Percentiles rank a stretch among this genome's conserved stretches.
Conservation (phyloP, 768 basidiomycete genomes). For the Pleurotus citrinopileatus region DNA sequence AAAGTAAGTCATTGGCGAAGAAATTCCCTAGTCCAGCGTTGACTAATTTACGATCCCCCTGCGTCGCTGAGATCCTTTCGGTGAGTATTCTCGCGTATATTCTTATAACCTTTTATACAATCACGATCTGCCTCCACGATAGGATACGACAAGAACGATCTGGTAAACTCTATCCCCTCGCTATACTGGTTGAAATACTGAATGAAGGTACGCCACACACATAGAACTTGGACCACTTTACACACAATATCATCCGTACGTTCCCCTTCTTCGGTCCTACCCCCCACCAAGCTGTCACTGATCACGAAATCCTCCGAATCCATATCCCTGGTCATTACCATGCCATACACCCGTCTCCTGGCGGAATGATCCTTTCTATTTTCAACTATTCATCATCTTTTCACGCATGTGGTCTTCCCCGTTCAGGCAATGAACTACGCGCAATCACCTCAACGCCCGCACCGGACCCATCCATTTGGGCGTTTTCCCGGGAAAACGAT, state of each 20-base stretch:
- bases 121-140: not conserved
- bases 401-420: not conserved
- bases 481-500: conserved; percentile 58
- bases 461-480: conserved; percentile 60
- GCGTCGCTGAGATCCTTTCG: conserved; percentile 38
- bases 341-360: not conserved
- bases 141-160: conserved; percentile 75
- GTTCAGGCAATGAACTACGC: conserved; percentile 54
- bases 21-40: not conserved
- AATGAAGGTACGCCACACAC: not conserved
- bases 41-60: not conserved
- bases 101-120: conserved; percentile 3
- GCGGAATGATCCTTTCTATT: not conserved
- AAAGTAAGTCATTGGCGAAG: conserved; percentile 45
- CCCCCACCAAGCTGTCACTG: not conserved
- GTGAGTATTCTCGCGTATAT: conserved; percentile 13
- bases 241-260: conserved; percentile 63
- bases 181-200: not conserved
- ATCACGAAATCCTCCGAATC: conserved; percentile 4
- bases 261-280: conserved; percentile 11
- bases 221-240: conserved; percentile 70
- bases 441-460: conserved; percentile 60
- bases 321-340: not conserved
- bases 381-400: conserved; percentile 2
- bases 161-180: conserved; percentile 34